Conservation (phyloP, 78 protist genomes). For the Pigoraptor vietnamica region DNA sequence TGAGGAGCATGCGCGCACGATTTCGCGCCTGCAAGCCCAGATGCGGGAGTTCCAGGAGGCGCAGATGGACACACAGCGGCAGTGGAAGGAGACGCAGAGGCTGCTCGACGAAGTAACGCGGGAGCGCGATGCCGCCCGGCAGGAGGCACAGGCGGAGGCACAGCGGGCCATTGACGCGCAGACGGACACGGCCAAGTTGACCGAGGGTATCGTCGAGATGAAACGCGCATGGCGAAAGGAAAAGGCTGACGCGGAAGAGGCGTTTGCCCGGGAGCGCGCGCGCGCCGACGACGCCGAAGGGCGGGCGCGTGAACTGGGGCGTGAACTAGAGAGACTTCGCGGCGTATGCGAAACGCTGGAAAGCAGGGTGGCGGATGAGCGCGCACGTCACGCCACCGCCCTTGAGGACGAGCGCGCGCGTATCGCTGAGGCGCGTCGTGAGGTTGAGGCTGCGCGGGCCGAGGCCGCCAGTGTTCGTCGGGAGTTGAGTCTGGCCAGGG, state of each 20-base stretch:
- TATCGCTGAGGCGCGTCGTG: background rate
- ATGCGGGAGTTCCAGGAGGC: background rate
- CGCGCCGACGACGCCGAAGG: background rate
- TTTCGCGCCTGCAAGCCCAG: background rate
- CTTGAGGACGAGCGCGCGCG: background rate
- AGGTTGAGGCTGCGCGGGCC: background rate
- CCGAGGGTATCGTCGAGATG: background rate
- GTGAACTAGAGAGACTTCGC: background rate
- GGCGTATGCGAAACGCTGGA: background rate
- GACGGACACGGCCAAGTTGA: background rate
- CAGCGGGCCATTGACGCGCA: background rate
- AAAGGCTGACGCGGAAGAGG: background rate
- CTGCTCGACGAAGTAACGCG: background rate
- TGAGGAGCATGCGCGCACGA: background rate
- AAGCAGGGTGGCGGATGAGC: background rate
- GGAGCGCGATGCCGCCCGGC: background rate
- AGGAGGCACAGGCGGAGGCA: background rate
- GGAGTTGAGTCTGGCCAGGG: background rate
- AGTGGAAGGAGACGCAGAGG: background rate
- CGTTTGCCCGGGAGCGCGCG: background rate
- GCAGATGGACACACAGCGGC: background rate
- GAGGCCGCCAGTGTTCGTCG: background rate
- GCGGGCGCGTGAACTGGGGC: background rate
- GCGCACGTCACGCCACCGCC: background rate
- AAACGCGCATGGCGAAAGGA: background rate